These are phyloP conservation scores for Candolleomyces efflorescens DNA, from an alignment of 768 basidiomycete species.

Conservation along the genomic window DNA sequence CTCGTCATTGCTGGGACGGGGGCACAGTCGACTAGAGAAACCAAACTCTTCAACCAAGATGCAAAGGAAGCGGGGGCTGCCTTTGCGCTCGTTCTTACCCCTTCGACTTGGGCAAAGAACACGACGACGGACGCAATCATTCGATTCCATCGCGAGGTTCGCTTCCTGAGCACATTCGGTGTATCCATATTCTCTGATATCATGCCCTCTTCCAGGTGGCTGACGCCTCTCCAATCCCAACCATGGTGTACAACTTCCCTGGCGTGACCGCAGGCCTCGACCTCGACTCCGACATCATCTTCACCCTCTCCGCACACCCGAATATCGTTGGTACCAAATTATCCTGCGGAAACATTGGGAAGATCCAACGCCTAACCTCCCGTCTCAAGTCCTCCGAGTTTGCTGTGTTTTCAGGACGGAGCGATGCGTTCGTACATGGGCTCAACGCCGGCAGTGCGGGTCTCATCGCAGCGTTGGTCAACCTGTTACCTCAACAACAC, in stretches of 20 bases:
- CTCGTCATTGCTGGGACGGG: constrained; percentile 83
- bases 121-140: constrained; percentile 63
- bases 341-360: constrained; percentile 83
- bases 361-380: constrained; percentile 70
- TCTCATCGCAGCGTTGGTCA: constrained; percentile 60
- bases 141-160: constrained; percentile 61
- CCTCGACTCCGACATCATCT: constrained; percentile 76
- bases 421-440: constrained; percentile 63
- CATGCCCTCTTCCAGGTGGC: constrained; percentile 46
- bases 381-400: constrained; percentile 51
- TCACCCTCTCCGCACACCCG: constrained; percentile 64
- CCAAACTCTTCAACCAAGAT: constrained; percentile 61
- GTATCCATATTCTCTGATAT: constrained; percentile 1
- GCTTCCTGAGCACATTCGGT: neutral
- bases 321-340: constrained; percentile 86
- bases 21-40: constrained; percentile 74
- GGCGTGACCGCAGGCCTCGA: constrained; percentile 77
- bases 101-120: constrained; percentile 62
- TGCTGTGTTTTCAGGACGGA: constrained; percentile 72
- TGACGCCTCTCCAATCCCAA: constrained; percentile 61
- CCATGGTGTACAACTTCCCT: constrained; percentile 86
- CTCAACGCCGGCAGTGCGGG: constrained; percentile 62
- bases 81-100: constrained; percentile 72
- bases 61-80: constrained; percentile 81
- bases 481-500: constrained; percentile 59